Base-by-base conservation (phyloP, 2,329 filamentous ascomycete species). In the Fusarium tupiense region DNA sequence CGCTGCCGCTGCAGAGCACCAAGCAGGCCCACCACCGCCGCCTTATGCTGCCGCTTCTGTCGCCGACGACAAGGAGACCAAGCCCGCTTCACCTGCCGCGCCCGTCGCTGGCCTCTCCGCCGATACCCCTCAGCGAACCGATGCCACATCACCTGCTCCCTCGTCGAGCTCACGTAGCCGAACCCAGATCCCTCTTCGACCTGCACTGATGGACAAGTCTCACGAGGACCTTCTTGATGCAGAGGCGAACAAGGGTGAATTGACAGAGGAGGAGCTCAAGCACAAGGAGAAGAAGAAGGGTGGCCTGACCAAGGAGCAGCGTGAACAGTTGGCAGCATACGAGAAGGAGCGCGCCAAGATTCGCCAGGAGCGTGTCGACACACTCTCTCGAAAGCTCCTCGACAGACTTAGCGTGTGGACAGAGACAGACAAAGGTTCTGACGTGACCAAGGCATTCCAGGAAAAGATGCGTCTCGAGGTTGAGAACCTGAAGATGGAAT, bases 401-500 rank as follows among this genome's bases (percentile, higher is more conserved):
- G 94, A 98, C 82, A 93, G 95, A 67, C 90, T 98, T 80, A 95
- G 92, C 74, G 91, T 98, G 47, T 98, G 95, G 96, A 98, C 96
- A 11, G 96, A 99, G 86, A 98, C 96, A 8, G 96, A 98, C 85
- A 97, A 96, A 85, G 90, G 92, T 52, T 71, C 84, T 20, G 95
- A 97, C 77, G 94, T 98, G 68, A 98, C 96, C 40, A 86, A 86
- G 66, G 94, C 96, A 0, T 99, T 98, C 86, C 92, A 95, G 82
- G 94, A 96, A 82, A 98, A 99, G 89, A 98, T 94, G 76, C 90
- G 92, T 46, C 91, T 98, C 46, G 96, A 99, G 85, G 94, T 97
- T 33, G 96, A 99, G 86, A 97, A 98, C 81, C 87, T 99, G 78
- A 99, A 98, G 88, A 99, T 99, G 94, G 96, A 99, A 85, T 97